Evolutionary conservation across 2,329 filamentous ascomycete species (phyloP).

Genomic region (Calonectria pauciramosa): DNA sequence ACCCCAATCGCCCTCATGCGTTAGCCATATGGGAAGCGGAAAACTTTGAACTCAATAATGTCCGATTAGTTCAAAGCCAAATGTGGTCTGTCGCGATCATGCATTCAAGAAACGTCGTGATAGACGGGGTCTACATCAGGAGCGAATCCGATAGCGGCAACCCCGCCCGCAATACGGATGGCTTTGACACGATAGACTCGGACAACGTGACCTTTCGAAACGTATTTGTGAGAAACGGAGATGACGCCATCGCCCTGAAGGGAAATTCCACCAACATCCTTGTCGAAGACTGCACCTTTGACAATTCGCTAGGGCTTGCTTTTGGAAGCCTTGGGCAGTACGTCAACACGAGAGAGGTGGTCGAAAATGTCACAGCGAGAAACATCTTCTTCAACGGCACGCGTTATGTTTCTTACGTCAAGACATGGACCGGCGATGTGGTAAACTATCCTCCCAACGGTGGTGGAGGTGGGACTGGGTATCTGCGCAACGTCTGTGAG

Average conservation of each 20-base stretch:
- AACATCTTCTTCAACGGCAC: conserved; percentile 6
- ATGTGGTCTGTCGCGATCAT: conserved; percentile 13
- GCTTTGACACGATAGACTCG: background rate
- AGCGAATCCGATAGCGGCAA: background rate
- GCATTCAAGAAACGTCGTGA: background rate
- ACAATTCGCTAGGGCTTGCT: background rate
- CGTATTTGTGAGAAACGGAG: background rate
- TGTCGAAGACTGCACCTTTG: background rate
- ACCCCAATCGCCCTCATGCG: background rate
- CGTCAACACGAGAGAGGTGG: background rate
- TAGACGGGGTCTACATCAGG: background rate
- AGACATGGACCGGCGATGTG: background rate
- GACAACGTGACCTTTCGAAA: background rate
- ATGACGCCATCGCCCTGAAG: background rate
- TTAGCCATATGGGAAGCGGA: background rate
- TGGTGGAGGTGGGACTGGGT: background rate
- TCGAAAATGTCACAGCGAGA: background rate
- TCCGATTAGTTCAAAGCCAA: background rate
- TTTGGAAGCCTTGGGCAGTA: conserved; percentile 10
- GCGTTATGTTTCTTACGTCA: background rate
- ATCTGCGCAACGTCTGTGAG: background rate
- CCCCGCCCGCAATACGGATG: background rate
- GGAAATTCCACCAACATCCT: conserved; percentile 1
- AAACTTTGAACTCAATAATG: background rate
- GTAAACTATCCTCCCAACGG: background rate